Evolutionary conservation across 148 eudicot species (phyloP).

Genomic region (Heliamphora exappendiculata): DNA sequence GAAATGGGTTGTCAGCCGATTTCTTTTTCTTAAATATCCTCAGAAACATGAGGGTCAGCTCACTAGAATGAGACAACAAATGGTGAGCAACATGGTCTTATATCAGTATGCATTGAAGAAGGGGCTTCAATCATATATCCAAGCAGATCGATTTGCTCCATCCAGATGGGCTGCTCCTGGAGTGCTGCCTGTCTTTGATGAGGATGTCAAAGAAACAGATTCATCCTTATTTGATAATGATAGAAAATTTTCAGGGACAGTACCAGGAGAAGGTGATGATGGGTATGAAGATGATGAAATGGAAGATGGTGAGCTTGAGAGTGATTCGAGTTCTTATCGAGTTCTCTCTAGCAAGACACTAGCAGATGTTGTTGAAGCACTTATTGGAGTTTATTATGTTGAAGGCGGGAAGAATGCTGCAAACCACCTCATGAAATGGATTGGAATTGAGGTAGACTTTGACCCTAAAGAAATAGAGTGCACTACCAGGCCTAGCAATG

Average conservation of each 20-base stretch:
- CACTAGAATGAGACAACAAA: slow-evolving; percentile 95
- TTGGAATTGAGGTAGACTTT: slow-evolving; percentile 79
- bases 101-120: slow-evolving; percentile 74
- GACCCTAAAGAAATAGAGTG: slow-evolving; percentile 50
- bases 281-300: slow-evolving; percentile 60
- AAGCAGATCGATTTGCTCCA: slow-evolving; percentile 96
- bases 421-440: slow-evolving; percentile 95
- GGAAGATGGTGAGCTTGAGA: slow-evolving; percentile 96
- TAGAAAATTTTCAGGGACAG: slow-evolving; percentile 20
- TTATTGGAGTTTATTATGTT: slow-evolving; percentile 91
- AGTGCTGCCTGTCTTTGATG: slow-evolving; percentile 92
- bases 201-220: slow-evolving; percentile 71
- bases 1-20: slow-evolving; percentile 96
- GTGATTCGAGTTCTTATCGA: slow-evolving; percentile 85
- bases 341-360: slow-evolving; percentile 95
- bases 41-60: slow-evolving; percentile 99
- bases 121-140: slow-evolving; percentile 90
- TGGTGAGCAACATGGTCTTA: slow-evolving; percentile 92
- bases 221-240: slow-evolving; percentile 54
- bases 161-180: slow-evolving; percentile 99
- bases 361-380: slow-evolving; percentile 97
- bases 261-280: slow-evolving; percentile 25
- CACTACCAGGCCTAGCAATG: slow-evolving; percentile 39
- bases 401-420: slow-evolving; percentile 93
- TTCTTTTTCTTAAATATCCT: slow-evolving; percentile 85